Percentiles rank a stretch among this genome's conserved stretches.
phyloP scores from a whole-genome alignment of 305 asterid genomes.

The Rubia balearica region DNA sequence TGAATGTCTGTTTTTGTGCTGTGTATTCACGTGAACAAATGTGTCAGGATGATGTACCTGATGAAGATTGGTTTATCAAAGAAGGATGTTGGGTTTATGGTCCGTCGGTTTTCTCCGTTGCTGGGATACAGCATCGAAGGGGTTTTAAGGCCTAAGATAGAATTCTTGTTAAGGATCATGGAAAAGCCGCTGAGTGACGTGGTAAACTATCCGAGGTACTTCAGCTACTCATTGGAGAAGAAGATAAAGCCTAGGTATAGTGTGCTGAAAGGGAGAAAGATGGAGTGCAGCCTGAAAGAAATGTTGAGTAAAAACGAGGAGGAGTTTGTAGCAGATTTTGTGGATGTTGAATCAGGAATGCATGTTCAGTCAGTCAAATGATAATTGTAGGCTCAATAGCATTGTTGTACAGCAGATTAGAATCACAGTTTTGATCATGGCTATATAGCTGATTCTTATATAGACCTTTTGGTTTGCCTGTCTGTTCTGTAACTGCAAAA shows the following conservation, averaged over 20 bases:
- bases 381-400: background rate
- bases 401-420: background rate
- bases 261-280: conserved; percentile 51
- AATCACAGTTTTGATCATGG: background rate
- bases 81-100: conserved; percentile 64
- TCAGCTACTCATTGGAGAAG: conserved; percentile 92
- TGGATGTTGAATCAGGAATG: conserved; percentile 33
- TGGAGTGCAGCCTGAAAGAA: conserved; percentile 54
- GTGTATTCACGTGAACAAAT: conserved; percentile 1
- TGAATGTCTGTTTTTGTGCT: background rate
- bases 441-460: background rate
- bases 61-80: conserved; percentile 54
- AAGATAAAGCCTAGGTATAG: conserved; percentile 79
- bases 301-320: conserved; percentile 86
- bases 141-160: conserved; percentile 74
- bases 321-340: conserved; percentile 60
- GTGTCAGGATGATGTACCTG: conserved; percentile 55
- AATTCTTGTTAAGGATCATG: conserved; percentile 64
- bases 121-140: conserved; percentile 77
- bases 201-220: conserved; percentile 81
- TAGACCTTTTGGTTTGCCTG: too few species aligned
- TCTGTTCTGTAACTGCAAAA: too few species aligned
- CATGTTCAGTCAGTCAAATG: conserved; percentile 22
- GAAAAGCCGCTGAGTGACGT: conserved; percentile 51
- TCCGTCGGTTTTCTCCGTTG: conserved; percentile 68